Evolutionary conservation across 208 protist genomes (phyloP), one percentile per base, ranked within the genome.

Genomic region (Trypanosoma mega): DNA sequence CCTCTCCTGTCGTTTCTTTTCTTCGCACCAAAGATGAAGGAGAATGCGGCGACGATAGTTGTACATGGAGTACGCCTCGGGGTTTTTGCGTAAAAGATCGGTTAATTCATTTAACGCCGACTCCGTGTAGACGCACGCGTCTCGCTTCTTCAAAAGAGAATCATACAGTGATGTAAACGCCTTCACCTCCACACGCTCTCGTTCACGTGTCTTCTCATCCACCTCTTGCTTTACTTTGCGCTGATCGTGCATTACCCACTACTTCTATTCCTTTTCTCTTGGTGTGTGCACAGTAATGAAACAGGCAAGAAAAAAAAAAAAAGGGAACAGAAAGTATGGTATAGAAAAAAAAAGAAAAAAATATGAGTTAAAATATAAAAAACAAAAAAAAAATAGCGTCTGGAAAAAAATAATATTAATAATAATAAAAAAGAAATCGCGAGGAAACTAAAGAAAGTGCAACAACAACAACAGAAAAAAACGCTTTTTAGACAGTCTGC

Each of bases 31-130:
- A 21, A 54, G 55, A 34, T 58, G 55, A 24, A 47, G 39, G 6
- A 82, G 69, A 33, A 73, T 55, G 26, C 72, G 64, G 24, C 87
- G 71, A 21, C 85, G 72, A 52, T 83, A 92, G 69, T 92, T 93
- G 62, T 88, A 96, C 33, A 87, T 71, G 2, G 87, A 73, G 74
- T 96, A 94, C 8, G 73, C 78, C 50, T 96, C 84, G 8, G 91
- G 84, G 47, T 89, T 80, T 11, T 80, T 63, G 24, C 68, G 36
- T 1, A 94, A 67, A 31, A 96, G 54, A 16, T 36, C 48, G 23
- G 73, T 63, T 6, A 73, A 77, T 33, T 78, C 56, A 20, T 53
- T 44, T 2, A 93, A 53, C 2, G 74, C 70, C 2, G 71, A 39
- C 24, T 44, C 41, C 1, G 62, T 76, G 63, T 74, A 78, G 18